Evolutionary conservation across 495 filamentous ascomycete genomes (phyloP), one percentile per base, ranked within the genome.

Genomic region (Sporormia fimetaria): DNA sequence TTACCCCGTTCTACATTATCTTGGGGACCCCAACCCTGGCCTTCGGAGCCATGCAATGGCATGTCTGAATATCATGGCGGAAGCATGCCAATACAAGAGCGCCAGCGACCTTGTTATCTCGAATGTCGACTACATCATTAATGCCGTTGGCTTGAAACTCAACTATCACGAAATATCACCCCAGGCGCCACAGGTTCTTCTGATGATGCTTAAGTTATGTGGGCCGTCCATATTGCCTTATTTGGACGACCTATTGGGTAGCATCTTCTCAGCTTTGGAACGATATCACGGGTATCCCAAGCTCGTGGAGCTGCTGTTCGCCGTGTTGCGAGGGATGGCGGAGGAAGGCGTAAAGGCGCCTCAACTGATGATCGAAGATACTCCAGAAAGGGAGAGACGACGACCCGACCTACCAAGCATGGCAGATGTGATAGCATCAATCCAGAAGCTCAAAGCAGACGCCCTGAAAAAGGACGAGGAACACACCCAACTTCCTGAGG

Each of bases 111-210:
- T 99, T 45, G 76, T 99, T 31, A 71, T 95, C 32, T 78, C 85
- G 21, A 99, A 99, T 47, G 87, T 81, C 17, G 90, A 99, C 59
- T 99, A 99, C 57, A 79, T 99, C 62, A 79, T 94, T 33, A 96
- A 95, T 56, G 82, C 88, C 0, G 76, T 96, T 4, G 82, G 81
- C 0, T 64, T 95, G 16, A 84, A 88, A 42, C 68, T 99, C 20
- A 94, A 93, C 48, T 85, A 76, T 0, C 84, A 93, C 52, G 85
- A 95, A 37, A 75, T 95, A 38, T 88, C 85, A 0, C 88, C 88
- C 2, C 80, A 92, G 41, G 84, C 86, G 7, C 87, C 87, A 11
- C 80, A 84, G 49, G 92, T 96, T 0, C 65, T 99, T 10, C 69
- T 81, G 7, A 95, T 99, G 87, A 90, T 99, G 83, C 70, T 96